Evolutionary conservation across 1,284 basidiomycete genomes (phyloP).

Genomic region (Uromyces viciae-fabae): DNA sequence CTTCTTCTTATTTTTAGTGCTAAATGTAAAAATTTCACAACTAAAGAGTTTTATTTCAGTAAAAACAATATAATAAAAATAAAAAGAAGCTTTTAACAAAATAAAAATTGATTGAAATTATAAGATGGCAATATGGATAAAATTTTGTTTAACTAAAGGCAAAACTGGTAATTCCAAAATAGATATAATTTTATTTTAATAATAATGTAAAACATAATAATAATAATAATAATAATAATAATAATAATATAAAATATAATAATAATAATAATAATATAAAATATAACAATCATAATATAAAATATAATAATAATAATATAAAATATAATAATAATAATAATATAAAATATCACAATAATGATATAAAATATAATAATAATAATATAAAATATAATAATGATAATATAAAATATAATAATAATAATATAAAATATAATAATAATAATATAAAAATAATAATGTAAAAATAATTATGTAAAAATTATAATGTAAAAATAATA

Average conservation of each 20-base stretch:
- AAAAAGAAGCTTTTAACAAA: too few relatives aligned
- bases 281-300: not conserved
- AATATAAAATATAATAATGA: not conserved
- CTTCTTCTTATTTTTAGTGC: too few relatives aligned
- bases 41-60: too few relatives aligned
- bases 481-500: not conserved
- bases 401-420: not conserved
- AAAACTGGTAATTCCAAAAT: not conserved
- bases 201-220: not conserved
- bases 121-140: too few relatives aligned
- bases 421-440: not conserved
- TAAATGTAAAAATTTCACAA: too few relatives aligned
- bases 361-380: not conserved
- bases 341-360: not conserved
- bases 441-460: not conserved
- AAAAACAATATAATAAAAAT: too few relatives aligned
- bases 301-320: not conserved
- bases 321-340: not conserved
- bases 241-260: not conserved
- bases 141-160: too few relatives aligned
- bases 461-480: not conserved
- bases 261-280: not conserved
- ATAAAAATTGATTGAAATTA: too few relatives aligned
- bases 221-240: not conserved
- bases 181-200: not conserved